Conservation (phyloP, 1,284 basidiomycete species). For the Papiliotrema laurentii region DNA sequence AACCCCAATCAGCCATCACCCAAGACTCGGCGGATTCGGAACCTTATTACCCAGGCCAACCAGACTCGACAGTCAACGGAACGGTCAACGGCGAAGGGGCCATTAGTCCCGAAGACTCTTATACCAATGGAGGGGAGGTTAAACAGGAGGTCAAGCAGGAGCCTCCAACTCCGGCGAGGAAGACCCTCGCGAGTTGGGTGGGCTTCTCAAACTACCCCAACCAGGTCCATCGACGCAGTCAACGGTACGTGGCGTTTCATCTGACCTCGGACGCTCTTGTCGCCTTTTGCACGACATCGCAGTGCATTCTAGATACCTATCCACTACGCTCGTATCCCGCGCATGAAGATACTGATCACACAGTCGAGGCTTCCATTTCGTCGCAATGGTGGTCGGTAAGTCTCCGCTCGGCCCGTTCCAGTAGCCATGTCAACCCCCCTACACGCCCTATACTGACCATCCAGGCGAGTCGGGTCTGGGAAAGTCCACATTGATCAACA, state of each 20-base stretch:
- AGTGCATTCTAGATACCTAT: neutral
- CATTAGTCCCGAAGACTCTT: neutral
- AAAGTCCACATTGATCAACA: conserved; percentile 96
- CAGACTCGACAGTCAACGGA: too few relatives aligned
- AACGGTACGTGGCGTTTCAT: conserved; percentile 53
- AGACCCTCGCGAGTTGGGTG: conserved; percentile 51
- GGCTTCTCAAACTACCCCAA: conserved; percentile 91
- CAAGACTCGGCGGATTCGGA: conserved; percentile 2
- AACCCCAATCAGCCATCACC: conserved; percentile 8
- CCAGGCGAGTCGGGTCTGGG: conserved; percentile 93
- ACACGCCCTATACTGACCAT: conserved; percentile 6
- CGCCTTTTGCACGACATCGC: neutral
- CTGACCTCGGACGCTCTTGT: neutral
- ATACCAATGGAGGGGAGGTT: neutral
- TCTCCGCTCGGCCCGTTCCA: conserved; percentile 24
- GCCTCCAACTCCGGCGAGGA: conserved; percentile 27
- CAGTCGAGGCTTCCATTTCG: conserved; percentile 90
- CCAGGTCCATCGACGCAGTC: conserved; percentile 94
- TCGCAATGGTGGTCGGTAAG: conserved; percentile 91
- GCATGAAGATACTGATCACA: neutral
- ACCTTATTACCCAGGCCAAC: neutral
- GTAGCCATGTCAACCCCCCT: neutral
- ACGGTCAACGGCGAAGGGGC: neutral
- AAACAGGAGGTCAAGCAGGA: conserved; percentile 1
- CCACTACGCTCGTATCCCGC: neutral